phyloP scores from a whole-genome alignment of 2,329 filamentous ascomycete species.

The Lecanicillium sp. region DNA sequence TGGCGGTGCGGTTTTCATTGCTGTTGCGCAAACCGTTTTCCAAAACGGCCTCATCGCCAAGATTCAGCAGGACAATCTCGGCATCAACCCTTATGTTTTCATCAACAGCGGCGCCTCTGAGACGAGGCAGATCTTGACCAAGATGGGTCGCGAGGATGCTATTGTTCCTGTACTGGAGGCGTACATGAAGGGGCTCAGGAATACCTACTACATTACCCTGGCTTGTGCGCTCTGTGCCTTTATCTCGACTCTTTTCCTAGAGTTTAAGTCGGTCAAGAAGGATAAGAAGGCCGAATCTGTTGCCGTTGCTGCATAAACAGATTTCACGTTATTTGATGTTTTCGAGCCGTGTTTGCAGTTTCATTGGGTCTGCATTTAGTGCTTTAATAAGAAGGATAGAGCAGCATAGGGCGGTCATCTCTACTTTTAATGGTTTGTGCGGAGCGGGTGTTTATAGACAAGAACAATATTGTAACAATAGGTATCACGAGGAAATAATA shows the following conservation, averaged over 20 bases:
- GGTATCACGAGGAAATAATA: too few relatives aligned
- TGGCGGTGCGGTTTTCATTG: slow-evolving; percentile 35
- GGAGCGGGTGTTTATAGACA: too few relatives aligned
- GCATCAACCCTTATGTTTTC: slow-evolving; percentile 38
- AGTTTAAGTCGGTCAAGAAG: slow-evolving; percentile 48
- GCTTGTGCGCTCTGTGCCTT: slow-evolving; percentile 39
- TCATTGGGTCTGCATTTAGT: too few relatives aligned
- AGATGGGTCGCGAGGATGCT: slow-evolving; percentile 31
- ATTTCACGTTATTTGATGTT: background rate
- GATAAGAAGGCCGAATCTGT: slow-evolving; percentile 18
- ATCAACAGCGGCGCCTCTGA: slow-evolving; percentile 45
- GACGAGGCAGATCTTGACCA: slow-evolving; percentile 33
- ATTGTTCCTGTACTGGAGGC: slow-evolving; percentile 35
- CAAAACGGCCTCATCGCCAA: slow-evolving; percentile 51
- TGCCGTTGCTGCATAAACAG: slow-evolving; percentile 13
- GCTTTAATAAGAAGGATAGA: too few relatives aligned
- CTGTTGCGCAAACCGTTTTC: slow-evolving; percentile 59
- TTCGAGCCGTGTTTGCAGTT: background rate
- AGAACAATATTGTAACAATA: too few relatives aligned
- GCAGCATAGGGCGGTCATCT: background rate
- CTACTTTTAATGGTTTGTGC: background rate
- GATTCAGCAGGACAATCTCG: slow-evolving; percentile 34
- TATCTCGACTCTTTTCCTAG: slow-evolving; percentile 31
- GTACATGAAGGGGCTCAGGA: slow-evolving; percentile 40
- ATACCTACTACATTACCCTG: slow-evolving; percentile 44